phyloP scores from a whole-genome alignment of 1,284 basidiomycete species.

The Sporisorium iseilematis-ciliati region DNA sequence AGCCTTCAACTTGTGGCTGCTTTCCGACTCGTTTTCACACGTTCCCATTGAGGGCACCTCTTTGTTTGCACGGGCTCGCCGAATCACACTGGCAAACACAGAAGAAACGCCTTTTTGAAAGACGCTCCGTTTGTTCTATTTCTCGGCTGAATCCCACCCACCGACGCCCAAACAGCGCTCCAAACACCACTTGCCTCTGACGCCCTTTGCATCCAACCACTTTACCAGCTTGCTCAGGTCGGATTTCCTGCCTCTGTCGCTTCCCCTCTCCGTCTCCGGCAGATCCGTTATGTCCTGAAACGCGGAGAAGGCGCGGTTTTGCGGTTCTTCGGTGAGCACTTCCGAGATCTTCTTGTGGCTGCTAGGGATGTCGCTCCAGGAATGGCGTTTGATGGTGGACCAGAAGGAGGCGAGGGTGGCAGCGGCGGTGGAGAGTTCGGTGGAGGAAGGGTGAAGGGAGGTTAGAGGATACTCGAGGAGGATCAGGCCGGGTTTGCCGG shows the following conservation, averaged over 20 bases:
- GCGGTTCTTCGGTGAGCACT: slow-evolving; percentile 20
- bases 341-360: slow-evolving; percentile 60
- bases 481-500: slow-evolving; percentile 61
- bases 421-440: slow-evolving; percentile 8
- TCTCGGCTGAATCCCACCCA: slow-evolving; percentile 22
- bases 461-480: slow-evolving; percentile 55
- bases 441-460: slow-evolving; percentile 13
- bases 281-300: slow-evolving; percentile 52
- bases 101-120: too few relatives aligned
- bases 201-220: slow-evolving; percentile 38
- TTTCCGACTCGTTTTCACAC: too few relatives aligned
- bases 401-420: slow-evolving; percentile 42
- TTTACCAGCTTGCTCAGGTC: slow-evolving; percentile 41
- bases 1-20: too few relatives aligned
- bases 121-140: too few relatives aligned
- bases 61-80: too few relatives aligned
- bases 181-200: slow-evolving; percentile 25
- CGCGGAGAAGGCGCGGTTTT: slow-evolving; percentile 14
- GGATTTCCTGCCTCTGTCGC: slow-evolving; percentile 33
- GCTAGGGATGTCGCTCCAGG: slow-evolving; percentile 58
- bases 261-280: slow-evolving; percentile 35
- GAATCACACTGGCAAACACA: too few relatives aligned
- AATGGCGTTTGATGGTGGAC: slow-evolving; percentile 43
- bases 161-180: slow-evolving; percentile 34
- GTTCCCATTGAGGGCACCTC: too few relatives aligned